A percentile compares a stretch with the other conserved stretches of the same genome.
Evolutionary conservation across 2,329 filamentous ascomycete genomes (phyloP).

Genomic region (Ascochyta lentis): DNA sequence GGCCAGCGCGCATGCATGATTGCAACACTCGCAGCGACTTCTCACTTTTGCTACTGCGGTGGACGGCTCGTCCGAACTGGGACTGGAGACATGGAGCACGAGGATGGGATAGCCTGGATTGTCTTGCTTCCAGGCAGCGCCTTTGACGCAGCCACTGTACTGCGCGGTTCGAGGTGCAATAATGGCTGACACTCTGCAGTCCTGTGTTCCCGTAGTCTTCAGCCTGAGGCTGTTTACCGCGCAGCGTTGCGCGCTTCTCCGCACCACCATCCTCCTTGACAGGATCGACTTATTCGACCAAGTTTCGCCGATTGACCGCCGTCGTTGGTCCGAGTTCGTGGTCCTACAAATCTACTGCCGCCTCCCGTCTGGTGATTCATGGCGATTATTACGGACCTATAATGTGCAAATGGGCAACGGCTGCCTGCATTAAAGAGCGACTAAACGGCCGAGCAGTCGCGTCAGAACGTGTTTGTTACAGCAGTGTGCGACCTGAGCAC

Average conservation of each 20-base stretch:
- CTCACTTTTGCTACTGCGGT: slow-evolving; percentile 8
- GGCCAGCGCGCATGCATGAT: slow-evolving; percentile 8
- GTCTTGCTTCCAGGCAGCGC: slow-evolving; percentile 7
- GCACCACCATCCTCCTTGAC: slow-evolving; percentile 2
- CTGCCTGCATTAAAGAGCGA: slow-evolving; percentile 10
- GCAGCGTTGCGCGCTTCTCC: slow-evolving; percentile 15
- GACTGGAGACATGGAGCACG: slow-evolving; percentile 9
- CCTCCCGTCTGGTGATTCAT: not conserved
- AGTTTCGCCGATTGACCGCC: not conserved
- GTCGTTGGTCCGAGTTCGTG: slow-evolving; percentile 1
- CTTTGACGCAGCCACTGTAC: slow-evolving; percentile 2
- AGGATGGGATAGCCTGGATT: slow-evolving; percentile 10
- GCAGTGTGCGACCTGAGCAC: slow-evolving; percentile 7
- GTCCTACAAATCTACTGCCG: not conserved
- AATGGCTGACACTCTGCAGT: slow-evolving; percentile 2
- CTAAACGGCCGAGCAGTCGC: slow-evolving; percentile 4
- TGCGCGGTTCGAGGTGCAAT: slow-evolving; percentile 12
- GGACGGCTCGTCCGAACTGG: slow-evolving; percentile 6
- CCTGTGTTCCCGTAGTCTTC: slow-evolving; percentile 7
- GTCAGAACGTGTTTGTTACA: slow-evolving; percentile 13
- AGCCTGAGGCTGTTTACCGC: slow-evolving; percentile 3
- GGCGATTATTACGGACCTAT: slow-evolving; percentile 1
- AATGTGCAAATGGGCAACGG: slow-evolving; percentile 2
- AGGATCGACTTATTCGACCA: not conserved
- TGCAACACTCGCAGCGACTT: slow-evolving; percentile 16